phyloP scores from a whole-genome alignment of 805 yeast species.

The Starmerella bombicola region DNA sequence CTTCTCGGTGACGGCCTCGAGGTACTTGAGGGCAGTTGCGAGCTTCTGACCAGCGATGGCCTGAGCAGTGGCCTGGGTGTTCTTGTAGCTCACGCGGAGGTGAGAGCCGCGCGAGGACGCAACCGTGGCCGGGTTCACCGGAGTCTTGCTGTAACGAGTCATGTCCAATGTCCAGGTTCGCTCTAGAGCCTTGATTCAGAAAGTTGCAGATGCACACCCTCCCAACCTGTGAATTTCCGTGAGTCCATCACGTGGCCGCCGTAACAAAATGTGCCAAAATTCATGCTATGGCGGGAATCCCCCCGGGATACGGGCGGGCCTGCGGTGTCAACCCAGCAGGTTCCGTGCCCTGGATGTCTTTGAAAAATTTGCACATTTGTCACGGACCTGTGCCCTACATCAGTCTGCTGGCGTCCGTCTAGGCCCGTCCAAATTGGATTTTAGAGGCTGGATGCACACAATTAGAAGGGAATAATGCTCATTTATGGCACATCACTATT shows the following conservation, averaged over 20 bases:
- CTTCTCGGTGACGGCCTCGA: constrained; percentile 92
- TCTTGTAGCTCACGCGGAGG: constrained; percentile 98
- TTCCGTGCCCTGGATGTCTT: not conserved
- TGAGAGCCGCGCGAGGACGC: constrained; percentile 99
- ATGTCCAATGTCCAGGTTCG: constrained; percentile 34
- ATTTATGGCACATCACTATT: not conserved
- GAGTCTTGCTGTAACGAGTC: constrained; percentile 99
- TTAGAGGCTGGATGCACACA: not conserved
- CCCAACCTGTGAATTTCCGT: not conserved
- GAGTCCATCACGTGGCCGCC: constrained; percentile 10
- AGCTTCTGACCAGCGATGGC: constrained; percentile 98
- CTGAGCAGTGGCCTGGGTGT: constrained; percentile 99
- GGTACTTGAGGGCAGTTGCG: constrained; percentile 89
- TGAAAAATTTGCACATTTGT: not conserved
- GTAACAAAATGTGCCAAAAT: not conserved
- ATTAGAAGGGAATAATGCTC: not conserved
- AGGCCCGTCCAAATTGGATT: not conserved
- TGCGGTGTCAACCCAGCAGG: not conserved
- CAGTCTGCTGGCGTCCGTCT: not conserved
- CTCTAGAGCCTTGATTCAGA: constrained; percentile 5
- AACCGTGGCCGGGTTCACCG: constrained; percentile 98
- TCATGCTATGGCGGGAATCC: not conserved
- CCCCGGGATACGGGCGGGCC: not conserved
- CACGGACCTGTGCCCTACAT: constrained; percentile 3
- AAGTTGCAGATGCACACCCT: constrained; percentile 1